Evolutionary conservation across 371 early-diverging fungal species (phyloP), one percentile per base, ranked within the genome.

Genomic region (Sporodiniella umbellata): DNA sequence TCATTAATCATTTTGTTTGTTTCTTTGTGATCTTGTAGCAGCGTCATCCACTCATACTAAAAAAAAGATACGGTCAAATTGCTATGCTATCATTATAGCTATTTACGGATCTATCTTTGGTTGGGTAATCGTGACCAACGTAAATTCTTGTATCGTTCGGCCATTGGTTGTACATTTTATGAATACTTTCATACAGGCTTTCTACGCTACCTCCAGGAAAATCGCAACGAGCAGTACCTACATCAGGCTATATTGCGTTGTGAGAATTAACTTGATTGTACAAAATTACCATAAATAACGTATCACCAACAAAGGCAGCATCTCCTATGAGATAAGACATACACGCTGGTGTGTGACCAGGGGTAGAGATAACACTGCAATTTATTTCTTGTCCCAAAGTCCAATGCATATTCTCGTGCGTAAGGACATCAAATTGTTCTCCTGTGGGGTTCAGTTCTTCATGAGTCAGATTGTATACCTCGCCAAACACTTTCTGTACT

Each of bases 341-440:
- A 49, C 75, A 75, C 0, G 72, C 75, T 47, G 75, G 75, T 14
- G 75, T 75, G 42, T 75, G 75, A 15, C 75, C 75, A 18, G 75
- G 75, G 0, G 75, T 75, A 37, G 58, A 38, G 6, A 75, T 8
- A 0, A 58, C 72, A 4, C 47, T 53, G 43, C 75, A 75, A 10
- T 60, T 46, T 24, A 75, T 75, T 37, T 75, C 49, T 12, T 62
- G 58, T 26, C 76, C 72, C n/a, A 75, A 53, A 0, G 26, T 56
- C 76, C 76, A 75, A 10, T 50, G 33, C 14, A 54, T 59, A 7
- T 45, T 51, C 28, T 69, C 68, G 1, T 42, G 25, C 0, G 67
- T 45, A 8, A 72, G 38, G 18, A 53, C 54, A 22, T 66, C 72
- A 48, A 72, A 75, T 45, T 69, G 72, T 22, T 69, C 60, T 0